A percentile compares a stretch with the other conserved stretches of the same genome.
These are phyloP conservation scores for Didymosphaeria variabile DNA, from an alignment of 2,329 filamentous ascomycete species.

Conservation along the genomic window DNA sequence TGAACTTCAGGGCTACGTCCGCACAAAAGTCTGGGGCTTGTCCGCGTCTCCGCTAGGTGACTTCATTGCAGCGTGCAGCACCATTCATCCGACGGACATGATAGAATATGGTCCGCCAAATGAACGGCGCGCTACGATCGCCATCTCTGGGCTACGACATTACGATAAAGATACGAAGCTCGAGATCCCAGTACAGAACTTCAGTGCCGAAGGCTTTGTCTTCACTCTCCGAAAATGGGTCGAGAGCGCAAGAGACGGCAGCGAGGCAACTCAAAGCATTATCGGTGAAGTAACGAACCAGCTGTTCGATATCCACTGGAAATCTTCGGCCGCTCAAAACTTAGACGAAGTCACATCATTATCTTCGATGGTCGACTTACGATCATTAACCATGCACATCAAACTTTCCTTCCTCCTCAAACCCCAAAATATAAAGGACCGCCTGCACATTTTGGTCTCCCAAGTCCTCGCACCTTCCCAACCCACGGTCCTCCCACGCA, in stretches of 20 bases:
- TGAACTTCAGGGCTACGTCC: constrained; percentile 59
- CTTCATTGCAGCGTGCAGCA: constrained; percentile 59
- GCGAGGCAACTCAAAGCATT: constrained; percentile 31
- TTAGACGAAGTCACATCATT: not conserved
- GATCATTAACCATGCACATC: not conserved
- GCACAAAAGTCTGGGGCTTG: constrained; percentile 64
- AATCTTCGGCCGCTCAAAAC: not conserved
- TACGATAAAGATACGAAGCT: constrained; percentile 26
- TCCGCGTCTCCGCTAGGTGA: constrained; percentile 57
- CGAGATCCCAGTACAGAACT: constrained; percentile 28
- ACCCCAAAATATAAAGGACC: constrained; percentile 37
- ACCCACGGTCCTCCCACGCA: constrained; percentile 28
- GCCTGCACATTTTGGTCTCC: constrained; percentile 42
- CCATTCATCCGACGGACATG: constrained; percentile 65
- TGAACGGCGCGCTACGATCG: constrained; percentile 54
- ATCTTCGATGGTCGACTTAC: not conserved
- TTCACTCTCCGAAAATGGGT: constrained; percentile 47
- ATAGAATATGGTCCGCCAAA: constrained; percentile 63
- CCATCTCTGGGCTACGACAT: constrained; percentile 34
- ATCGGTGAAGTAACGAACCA: constrained; percentile 33
- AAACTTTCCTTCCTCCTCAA: constrained; percentile 31
- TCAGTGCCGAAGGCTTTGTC: constrained; percentile 44
- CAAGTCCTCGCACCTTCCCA: constrained; percentile 33
- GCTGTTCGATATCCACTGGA: constrained; percentile 30
- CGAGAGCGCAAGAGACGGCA: constrained; percentile 40